phyloP scores from a whole-genome alignment of 148 eudicot species.

The Cornus controversa region DNA sequence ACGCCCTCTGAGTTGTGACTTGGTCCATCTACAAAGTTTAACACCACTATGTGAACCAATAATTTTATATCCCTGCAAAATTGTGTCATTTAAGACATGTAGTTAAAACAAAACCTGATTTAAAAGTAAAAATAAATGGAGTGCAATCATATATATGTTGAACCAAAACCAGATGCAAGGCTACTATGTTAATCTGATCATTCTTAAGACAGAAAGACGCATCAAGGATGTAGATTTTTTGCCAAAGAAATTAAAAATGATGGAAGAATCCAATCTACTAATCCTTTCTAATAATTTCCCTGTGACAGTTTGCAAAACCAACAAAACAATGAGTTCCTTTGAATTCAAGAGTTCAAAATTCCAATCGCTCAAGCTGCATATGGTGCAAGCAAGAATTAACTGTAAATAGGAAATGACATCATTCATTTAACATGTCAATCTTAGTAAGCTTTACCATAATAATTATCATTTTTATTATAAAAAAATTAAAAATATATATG shows the following conservation, averaged over 20 bases:
- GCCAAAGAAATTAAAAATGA: neutral
- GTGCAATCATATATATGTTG: neutral
- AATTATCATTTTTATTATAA: too few relatives aligned
- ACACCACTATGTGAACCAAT: constrained; percentile 99
- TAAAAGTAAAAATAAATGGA: neutral
- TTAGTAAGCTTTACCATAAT: neutral
- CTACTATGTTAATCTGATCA: neutral
- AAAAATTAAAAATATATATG: too few relatives aligned
- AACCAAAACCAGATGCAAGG: neutral
- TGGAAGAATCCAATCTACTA: neutral
- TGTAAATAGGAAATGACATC: neutral
- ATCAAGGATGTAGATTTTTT: neutral
- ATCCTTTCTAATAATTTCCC: neutral
- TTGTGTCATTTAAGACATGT: neutral
- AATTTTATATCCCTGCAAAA: constrained; percentile 91
- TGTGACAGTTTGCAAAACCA: neutral
- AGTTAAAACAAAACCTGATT: constrained; percentile 1
- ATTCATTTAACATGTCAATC: neutral
- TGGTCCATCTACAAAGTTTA: constrained; percentile 96
- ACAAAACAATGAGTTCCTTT: neutral
- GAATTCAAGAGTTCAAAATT: neutral
- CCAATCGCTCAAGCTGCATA: neutral
- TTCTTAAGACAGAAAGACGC: neutral
- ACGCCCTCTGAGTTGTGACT: constrained; percentile 97
- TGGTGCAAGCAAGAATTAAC: neutral